Evolutionary conservation across 306 rosid species (phyloP), one percentile per base, ranked within the genome.

Genomic region (Bauhinia variegata): DNA sequence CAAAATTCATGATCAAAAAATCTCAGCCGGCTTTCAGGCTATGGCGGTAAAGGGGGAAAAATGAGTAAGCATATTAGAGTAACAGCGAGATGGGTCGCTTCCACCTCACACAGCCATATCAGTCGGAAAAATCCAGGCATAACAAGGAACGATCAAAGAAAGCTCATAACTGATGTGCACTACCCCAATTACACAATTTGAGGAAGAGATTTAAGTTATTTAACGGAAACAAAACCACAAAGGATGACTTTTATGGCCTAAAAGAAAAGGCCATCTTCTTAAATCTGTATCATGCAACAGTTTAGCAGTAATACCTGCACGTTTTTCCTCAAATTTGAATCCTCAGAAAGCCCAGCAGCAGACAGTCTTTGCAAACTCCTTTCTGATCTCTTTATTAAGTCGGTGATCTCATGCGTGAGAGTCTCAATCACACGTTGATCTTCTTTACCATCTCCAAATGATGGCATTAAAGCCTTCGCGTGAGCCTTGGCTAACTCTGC

Each of bases 361-460:
- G 95, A 79, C 65, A 95, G 91, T 71, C 77, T 86, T 78, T 82
- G 89, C 62, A 95, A 79, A 43, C 78, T 74, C 90, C 70, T 90
- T 82, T 95, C 96, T 7, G 99, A 95, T 72, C 71, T 85, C 86
- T 77, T 86, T 68, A 95, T 90, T 74, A 95, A 74, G 75, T 70
- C 82, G 34, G 97, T 95, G 75, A 95, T 70, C 84, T 88, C 97
- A 11, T 86, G 87, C 0, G 97, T 88, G 53, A 95, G 92, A 46
- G 88, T 33, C 72, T 95, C 99, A 33, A 95, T 95, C 74, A 87
- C 80, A 34, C 34, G 89, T 63, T 95, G 99, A 65, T 88, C 95
- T 70, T 90, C 96, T 75, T 88, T 95, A 33, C 95, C 97, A 72
- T 95, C 97, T 64, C 91, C 96, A 81, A 95, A 95, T 9, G 96